Percentiles rank a stretch among this genome's conserved stretches.
These are phyloP conservation scores for Lepraria neglecta DNA, from an alignment of 495 filamentous ascomycete species.

Conservation along the genomic window DNA sequence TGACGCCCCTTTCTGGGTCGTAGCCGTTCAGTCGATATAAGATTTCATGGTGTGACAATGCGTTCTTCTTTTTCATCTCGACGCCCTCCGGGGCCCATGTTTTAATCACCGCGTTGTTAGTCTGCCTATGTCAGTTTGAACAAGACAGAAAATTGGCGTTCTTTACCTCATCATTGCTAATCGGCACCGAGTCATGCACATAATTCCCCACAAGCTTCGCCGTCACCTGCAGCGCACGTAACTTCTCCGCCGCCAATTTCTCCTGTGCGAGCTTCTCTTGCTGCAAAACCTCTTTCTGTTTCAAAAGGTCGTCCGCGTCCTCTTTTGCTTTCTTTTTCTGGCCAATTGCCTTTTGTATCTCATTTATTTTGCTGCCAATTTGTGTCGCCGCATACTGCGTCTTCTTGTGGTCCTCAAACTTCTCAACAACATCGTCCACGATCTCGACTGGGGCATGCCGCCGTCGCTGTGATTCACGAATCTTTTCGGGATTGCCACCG, in stretches of 20 bases:
- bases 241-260: conserved; percentile 65
- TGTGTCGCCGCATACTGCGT: conserved; percentile 76
- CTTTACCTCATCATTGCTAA: conserved; percentile 74
- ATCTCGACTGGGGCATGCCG: conserved; percentile 63
- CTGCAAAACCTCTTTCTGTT: conserved; percentile 68
- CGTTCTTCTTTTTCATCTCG: conserved; percentile 59
- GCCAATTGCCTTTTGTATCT: conserved; percentile 80
- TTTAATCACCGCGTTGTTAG: conserved; percentile 70
- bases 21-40: conserved; percentile 82
- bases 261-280: conserved; percentile 73
- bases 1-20: conserved; percentile 87
- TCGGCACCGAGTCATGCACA: conserved; percentile 86
- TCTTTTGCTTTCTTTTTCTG: conserved; percentile 94
- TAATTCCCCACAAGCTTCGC: conserved; percentile 85
- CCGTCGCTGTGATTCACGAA: conserved; percentile 80
- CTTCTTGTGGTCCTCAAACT: conserved; percentile 80
- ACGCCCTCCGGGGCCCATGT: conserved; percentile 74
- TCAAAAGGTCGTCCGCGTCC: conserved; percentile 65
- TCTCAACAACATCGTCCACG: conserved; percentile 82
- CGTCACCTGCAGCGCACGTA: conserved; percentile 63
- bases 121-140: conserved; percentile 37
- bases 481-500: conserved; percentile 80
- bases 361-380: conserved; percentile 77
- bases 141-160: not conserved
- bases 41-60: conserved; percentile 92